phyloP scores from a whole-genome alignment of 2,329 filamentous ascomycete species.

The Tolypocladium guangdongense region DNA sequence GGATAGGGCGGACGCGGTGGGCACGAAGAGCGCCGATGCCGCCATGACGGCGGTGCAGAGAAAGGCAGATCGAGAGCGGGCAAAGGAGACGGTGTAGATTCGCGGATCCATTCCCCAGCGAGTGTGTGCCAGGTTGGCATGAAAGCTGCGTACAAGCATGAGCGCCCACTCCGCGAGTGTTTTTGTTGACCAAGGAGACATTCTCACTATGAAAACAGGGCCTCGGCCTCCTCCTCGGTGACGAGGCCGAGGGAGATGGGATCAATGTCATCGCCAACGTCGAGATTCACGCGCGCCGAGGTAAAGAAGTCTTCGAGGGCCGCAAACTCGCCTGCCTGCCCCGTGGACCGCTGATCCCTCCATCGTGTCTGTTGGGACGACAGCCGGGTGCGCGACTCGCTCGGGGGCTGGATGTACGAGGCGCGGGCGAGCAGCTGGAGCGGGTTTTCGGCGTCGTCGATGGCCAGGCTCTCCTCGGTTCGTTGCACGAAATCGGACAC shows the following conservation, averaged over 20 bases:
- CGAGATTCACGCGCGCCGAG: conserved; percentile 50
- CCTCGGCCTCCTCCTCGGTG: conserved; percentile 51
- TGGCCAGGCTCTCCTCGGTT: conserved; percentile 41
- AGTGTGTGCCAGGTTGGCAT: conserved; percentile 59
- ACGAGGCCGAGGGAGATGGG: conserved; percentile 61
- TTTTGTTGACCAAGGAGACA: neutral
- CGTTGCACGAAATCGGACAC: conserved; percentile 16
- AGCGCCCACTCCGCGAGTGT: neutral
- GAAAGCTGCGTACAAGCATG: conserved; percentile 39
- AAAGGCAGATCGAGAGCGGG: conserved; percentile 57
- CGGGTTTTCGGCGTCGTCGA: conserved; percentile 67
- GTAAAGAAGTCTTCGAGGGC: conserved; percentile 56
- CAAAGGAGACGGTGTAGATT: conserved; percentile 54
- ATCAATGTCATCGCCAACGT: conserved; percentile 53
- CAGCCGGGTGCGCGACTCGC: conserved; percentile 17
- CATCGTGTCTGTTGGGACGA: conserved; percentile 13
- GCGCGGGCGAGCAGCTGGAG: conserved; percentile 62
- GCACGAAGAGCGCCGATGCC: conserved; percentile 56
- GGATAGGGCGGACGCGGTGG: conserved; percentile 51
- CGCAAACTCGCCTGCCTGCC: conserved; percentile 14
- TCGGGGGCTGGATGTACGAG: conserved; percentile 54
- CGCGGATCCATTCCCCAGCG: conserved; percentile 62
- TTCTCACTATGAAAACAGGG: conserved; percentile 53
- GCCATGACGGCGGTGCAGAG: conserved; percentile 62
- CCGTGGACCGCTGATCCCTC: conserved; percentile 1